Evolutionary conservation across 2,329 filamentous ascomycete species (phyloP).

Genomic region (Colletotrichum sidae): DNA sequence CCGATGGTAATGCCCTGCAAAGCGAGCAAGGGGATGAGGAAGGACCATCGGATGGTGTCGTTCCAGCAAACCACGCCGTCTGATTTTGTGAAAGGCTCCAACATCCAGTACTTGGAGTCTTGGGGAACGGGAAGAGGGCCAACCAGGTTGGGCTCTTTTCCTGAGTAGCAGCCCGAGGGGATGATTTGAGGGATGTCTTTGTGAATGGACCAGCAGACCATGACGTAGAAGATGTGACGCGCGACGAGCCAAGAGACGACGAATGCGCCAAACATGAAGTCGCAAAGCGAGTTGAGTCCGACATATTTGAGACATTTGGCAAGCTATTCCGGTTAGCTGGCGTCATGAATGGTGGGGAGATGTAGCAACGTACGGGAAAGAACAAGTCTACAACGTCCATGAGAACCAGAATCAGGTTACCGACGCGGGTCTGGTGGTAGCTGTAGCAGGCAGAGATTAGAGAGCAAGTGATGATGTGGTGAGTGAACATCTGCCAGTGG

Average conservation of each 20-base stretch:
- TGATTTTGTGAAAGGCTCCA: conserved; percentile 79
- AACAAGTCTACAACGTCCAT: conserved; percentile 96
- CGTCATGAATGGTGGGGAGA: no score
- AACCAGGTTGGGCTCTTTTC: conserved; percentile 64
- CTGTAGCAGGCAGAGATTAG: conserved; percentile 86
- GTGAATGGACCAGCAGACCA: conserved; percentile 86
- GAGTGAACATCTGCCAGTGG: conserved; percentile 94
- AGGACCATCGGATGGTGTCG: conserved; percentile 77
- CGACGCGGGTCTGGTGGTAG: conserved; percentile 88
- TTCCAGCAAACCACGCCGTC: conserved; percentile 85
- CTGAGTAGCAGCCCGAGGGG: conserved; percentile 77
- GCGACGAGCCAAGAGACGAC: conserved; percentile 86
- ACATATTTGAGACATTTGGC: conserved; percentile 96
- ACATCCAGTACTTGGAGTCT: conserved; percentile 68
- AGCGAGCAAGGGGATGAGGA: conserved; percentile 80
- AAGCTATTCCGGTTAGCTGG: conserved; percentile 61
- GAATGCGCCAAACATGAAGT: conserved; percentile 86
- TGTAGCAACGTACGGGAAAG: conserved; percentile 73
- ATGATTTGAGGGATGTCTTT: conserved; percentile 72
- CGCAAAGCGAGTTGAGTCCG: conserved; percentile 80
- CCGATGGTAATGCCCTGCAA: conserved; percentile 84
- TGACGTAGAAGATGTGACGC: conserved; percentile 83
- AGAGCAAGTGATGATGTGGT: conserved; percentile 89
- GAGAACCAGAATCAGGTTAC: conserved; percentile 87
- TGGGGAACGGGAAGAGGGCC: conserved; percentile 65